Percentiles rank a stretch among this genome's conserved stretches.
Evolutionary conservation across 169 alveolate species (phyloP).

Genomic region (Plasmodium gaboni): DNA sequence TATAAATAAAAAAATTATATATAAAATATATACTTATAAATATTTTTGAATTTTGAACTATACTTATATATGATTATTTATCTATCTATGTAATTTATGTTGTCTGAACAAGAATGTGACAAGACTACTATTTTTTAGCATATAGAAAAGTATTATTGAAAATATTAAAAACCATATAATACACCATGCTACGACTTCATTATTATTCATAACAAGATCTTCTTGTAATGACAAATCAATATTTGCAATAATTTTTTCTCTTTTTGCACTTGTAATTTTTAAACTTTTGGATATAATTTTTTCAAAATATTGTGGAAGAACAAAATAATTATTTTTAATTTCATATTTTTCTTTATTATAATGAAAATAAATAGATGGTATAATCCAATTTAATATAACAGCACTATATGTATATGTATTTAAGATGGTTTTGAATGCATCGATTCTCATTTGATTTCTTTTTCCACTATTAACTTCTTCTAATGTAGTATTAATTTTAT

Average conservation of each 20-base stretch:
- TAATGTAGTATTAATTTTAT: constrained; percentile 21
- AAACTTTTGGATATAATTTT: constrained; percentile 53
- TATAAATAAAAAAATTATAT: background rate
- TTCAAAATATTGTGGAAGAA: constrained; percentile 70
- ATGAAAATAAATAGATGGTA: constrained; percentile 63
- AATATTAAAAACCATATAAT: constrained; percentile 56
- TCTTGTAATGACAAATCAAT: constrained; percentile 71
- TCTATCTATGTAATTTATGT: constrained; percentile 15
- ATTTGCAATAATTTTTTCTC: constrained; percentile 73
- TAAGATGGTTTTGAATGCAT: constrained; percentile 49
- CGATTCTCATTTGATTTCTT: constrained; percentile 20
- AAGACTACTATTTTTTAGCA: constrained; percentile 36
- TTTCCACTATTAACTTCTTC: constrained; percentile 44
- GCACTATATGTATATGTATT: constrained; percentile 64
- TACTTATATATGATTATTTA: background rate
- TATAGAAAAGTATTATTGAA: constrained; percentile 33
- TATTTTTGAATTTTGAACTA: background rate
- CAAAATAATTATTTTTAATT: constrained; percentile 39
- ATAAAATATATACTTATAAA: background rate
- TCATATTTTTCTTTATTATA: constrained; percentile 64
- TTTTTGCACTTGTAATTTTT: constrained; percentile 63
- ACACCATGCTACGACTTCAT: constrained; percentile 61
- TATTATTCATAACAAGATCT: constrained; percentile 69
- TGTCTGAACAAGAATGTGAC: constrained; percentile 15
- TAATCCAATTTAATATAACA: constrained; percentile 53